These are phyloP conservation scores for Ophiobolus disseminans DNA, from an alignment of 2,329 filamentous ascomycete genomes.

Conservation along the genomic window DNA sequence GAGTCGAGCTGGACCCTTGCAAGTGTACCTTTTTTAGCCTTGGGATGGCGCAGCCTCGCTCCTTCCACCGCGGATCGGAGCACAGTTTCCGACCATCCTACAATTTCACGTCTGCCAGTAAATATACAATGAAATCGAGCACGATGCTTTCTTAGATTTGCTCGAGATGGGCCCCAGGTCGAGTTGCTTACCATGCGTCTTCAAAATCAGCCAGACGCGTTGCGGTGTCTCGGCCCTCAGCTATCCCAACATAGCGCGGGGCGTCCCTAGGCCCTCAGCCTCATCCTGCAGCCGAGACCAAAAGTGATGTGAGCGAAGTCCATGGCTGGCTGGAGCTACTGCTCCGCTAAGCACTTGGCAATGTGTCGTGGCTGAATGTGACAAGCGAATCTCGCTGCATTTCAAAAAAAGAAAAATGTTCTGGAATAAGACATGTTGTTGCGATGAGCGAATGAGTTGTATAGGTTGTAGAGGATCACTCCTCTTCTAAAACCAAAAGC, in stretches of 20 bases:
- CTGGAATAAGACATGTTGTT: too few species aligned
- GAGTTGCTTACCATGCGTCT: too few species aligned
- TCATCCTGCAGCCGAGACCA: conserved; percentile 9
- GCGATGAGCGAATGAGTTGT: conserved; percentile 1
- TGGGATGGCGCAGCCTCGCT: conserved; percentile 1
- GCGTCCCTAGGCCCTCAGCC: conserved; percentile 5
- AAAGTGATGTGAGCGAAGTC: conserved; percentile 3
- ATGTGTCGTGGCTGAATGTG: background rate
- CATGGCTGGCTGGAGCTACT: conserved; percentile 6
- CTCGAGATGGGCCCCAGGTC: too few species aligned
- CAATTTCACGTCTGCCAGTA: background rate
- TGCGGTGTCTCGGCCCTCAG: conserved; percentile 3
- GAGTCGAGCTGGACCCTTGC: conserved; percentile 15
- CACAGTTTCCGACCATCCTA: background rate
- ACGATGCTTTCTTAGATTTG: too few species aligned
- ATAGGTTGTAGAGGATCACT: background rate
- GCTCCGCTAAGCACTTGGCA: conserved; percentile 4
- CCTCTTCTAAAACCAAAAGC: background rate
- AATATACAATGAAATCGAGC: background rate
- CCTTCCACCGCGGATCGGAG: background rate
- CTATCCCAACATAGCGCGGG: conserved; percentile 2
- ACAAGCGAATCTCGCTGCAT: background rate
- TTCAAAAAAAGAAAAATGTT: too few species aligned
- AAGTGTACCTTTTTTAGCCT: conserved; percentile 2
- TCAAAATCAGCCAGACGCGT: background rate